phyloP scores from a whole-genome alignment of 2,329 filamentous ascomycete genomes.

The Sordariomycetes sp. region DNA sequence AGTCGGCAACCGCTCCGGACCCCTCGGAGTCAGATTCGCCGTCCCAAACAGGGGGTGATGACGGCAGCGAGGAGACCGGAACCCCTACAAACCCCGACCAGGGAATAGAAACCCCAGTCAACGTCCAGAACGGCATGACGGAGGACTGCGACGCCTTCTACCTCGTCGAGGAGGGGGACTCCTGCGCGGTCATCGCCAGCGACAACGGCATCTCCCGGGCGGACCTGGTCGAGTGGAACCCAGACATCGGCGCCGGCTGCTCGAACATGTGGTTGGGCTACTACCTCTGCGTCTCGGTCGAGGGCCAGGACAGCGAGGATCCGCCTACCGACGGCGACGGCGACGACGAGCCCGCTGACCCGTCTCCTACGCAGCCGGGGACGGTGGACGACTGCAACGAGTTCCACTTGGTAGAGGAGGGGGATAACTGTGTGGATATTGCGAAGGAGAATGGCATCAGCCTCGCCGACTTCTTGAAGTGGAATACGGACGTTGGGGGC shows the following conservation, averaged over 20 bases:
- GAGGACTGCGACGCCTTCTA: conserved; percentile 13
- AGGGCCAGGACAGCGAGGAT: not conserved
- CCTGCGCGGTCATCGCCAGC: conserved; percentile 7
- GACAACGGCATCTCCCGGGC: conserved; percentile 7
- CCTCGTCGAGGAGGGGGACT: conserved; percentile 6
- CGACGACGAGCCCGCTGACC: no score
- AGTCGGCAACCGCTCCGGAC: not conserved
- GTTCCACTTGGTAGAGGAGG: conserved; percentile 6
- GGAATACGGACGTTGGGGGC: conserved; percentile 6
- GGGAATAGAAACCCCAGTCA: conserved; percentile 8
- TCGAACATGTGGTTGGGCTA: conserved; percentile 1
- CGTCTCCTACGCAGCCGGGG: conserved; percentile 8
- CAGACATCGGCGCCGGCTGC: not conserved
- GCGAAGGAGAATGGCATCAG: not conserved
- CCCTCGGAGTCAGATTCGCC: not conserved
- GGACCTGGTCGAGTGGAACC: conserved; percentile 10
- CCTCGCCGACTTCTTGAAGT: conserved; percentile 2
- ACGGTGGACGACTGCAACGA: conserved; percentile 8
- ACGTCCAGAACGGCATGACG: conserved; percentile 10
- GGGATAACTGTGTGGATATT: conserved; percentile 5
- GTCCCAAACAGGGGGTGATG: not conserved
- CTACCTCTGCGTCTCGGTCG: conserved; percentile 5
- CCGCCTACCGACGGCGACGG: conserved; percentile 1
- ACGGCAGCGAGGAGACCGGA: not conserved
- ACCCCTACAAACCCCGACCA: not conserved